Evolutionary conservation across 257 asterid genomes (phyloP), one percentile per base, ranked within the genome.

Genomic region (Solanum chiquidenum): DNA sequence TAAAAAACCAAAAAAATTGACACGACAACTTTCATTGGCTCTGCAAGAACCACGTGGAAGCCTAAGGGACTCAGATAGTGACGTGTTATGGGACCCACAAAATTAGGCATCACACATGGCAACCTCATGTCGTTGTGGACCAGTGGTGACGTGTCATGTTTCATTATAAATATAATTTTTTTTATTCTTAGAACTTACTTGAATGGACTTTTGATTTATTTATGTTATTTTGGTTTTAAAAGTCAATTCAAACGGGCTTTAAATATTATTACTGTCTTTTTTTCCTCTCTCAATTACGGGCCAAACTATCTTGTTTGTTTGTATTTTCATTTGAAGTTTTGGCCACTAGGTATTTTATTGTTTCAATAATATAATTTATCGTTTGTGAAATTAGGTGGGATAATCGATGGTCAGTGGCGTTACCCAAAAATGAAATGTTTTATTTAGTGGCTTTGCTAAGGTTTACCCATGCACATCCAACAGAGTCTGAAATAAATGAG

Each of bases 361-460:
- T 42, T 13, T 14, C 4, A 42, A n/a, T 40, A 13, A 40, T 23
- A 12, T 12, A 40, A 10, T 23, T 76, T 7, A 0, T 25, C 4
- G 0, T 44, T 66, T 18, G 31, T 72, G 79, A 5, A 13, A 62
- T 13, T 84, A 97, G 98, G 94, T 97, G 99, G 99, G 98, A 95
- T 76, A 71, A 52, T 88, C 94, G 96, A 0, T 91, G 93, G 74
- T 97, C 99, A 5, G 94, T 91, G 18, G 98, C 88, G 2, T 58
- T 97, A 38, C 99, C 99, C 0, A 87, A 92, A 64, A 95, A 94
- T 8, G 98, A 93, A 60, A 88, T 95, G 1, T 95, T 96, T 88
- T 96, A 96, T 49, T 44, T 95, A 89, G 98, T 97, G 87, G 98
- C 98, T 12, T 86, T 95, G 91, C 93, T 96, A 2, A 88, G 99